Evolutionary conservation across 2,329 filamentous ascomycete species (phyloP).

Genomic region (Tricladium varicosporioides): DNA sequence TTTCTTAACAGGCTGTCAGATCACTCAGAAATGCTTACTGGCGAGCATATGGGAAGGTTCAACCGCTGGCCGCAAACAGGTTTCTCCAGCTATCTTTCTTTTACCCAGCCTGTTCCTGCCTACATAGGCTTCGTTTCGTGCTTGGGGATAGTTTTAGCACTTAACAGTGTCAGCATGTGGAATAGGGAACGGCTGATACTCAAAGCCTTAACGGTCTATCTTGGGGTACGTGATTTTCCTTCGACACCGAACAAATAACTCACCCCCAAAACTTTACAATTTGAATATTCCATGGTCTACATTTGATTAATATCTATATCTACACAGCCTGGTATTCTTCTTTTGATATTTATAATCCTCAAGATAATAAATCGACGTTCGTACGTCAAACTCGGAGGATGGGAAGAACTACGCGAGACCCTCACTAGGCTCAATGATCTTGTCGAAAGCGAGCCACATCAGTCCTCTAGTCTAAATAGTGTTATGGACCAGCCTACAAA

Average conservation of each 20-base stretch:
- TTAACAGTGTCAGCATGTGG: constrained; percentile 9
- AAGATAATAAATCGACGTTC: neutral
- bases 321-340: constrained; percentile 1
- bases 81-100: constrained; percentile 5
- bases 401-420: constrained; percentile 3
- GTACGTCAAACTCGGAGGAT: constrained; percentile 4
- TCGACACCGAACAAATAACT: neutral
- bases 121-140: constrained; percentile 10
- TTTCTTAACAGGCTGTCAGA: constrained; percentile 1
- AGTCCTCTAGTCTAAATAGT: no score
- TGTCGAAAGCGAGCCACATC: neutral
- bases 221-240: constrained; percentile 1
- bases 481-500: no score
- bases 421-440: constrained; percentile 8
- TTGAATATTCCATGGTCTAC: neutral
- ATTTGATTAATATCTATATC: neutral
- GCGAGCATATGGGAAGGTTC: constrained; percentile 1
- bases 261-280: neutral
- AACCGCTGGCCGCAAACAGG: constrained; percentile 3
- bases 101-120: constrained; percentile 9
- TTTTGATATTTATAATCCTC: constrained; percentile 3
- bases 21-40: neutral
- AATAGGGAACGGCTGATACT: constrained; percentile 1
- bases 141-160: constrained; percentile 9
- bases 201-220: constrained; percentile 4